phyloP scores from a whole-genome alignment of 805 yeast species.

The Pichia paraexigua region DNA sequence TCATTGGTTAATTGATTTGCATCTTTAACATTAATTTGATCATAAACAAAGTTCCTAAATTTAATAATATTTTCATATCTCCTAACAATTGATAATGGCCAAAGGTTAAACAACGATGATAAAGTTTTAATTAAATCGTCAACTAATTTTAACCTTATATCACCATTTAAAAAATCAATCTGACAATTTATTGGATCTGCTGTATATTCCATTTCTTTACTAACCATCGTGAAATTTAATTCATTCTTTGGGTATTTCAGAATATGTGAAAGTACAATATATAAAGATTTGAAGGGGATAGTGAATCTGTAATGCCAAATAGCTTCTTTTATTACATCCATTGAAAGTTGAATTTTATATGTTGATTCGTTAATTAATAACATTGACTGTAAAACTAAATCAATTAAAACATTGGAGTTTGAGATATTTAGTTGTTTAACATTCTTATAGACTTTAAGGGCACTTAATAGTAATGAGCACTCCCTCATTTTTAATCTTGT shows the following conservation, averaged over 20 bases:
- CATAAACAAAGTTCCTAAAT: slow-evolving; percentile 7
- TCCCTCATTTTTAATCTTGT: slow-evolving; percentile 16
- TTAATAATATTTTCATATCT: slow-evolving; percentile 15
- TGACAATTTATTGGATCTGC: background rate
- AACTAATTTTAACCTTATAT: slow-evolving; percentile 13
- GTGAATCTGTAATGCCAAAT: slow-evolving; percentile 19
- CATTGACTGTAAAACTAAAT: slow-evolving; percentile 16
- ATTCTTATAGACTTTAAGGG: slow-evolving; percentile 10
- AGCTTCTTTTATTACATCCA: slow-evolving; percentile 4
- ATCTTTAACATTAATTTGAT: background rate
- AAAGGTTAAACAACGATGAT: slow-evolving; percentile 5
- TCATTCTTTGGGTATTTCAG: slow-evolving; percentile 9
- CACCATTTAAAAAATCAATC: slow-evolving; percentile 12
- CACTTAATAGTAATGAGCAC: slow-evolving; percentile 14
- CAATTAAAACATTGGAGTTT: slow-evolving; percentile 8
- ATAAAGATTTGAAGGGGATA: slow-evolving; percentile 21
- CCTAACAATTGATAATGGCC: slow-evolving; percentile 14
- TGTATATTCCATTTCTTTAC: slow-evolving; percentile 11
- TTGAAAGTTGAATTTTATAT: slow-evolving; percentile 14
- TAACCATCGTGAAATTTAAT: slow-evolving; percentile 11
- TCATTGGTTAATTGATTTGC: too few relatives aligned
- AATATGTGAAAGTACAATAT: slow-evolving; percentile 16
- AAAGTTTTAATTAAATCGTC: slow-evolving; percentile 9
- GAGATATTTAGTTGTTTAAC: background rate
- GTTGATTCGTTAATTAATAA: slow-evolving; percentile 19